Base-by-base conservation (phyloP, 2,329 filamentous ascomycete species). In the Arthroderma sp. region DNA sequence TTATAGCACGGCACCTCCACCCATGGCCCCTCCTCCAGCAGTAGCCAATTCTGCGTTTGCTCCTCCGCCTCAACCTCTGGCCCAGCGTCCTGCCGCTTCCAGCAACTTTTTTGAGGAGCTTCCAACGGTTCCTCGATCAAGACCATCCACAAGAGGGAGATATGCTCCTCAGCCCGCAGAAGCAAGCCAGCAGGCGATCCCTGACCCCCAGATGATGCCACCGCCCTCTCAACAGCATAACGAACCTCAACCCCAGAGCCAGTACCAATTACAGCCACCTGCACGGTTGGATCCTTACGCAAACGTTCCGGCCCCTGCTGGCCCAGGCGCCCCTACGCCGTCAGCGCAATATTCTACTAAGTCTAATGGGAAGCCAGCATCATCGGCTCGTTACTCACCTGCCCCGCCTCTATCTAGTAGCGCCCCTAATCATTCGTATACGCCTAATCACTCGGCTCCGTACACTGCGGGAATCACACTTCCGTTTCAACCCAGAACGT, bases 71-170 rank as follows among this genome's bases (percentile, higher is more conserved):
- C 56, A 31, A 25, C 54, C 23, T 54, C 56, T n/a, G 28, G 56
- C 23, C 31, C 55, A 31, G 39, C 55, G 23, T 41, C 60, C 54
- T 23, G 51, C 56, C 17, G 51, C 51, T 25, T 13, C 67, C 0
- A 72, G 71, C 59, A 82, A 79, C 63, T 91, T 91, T 68, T 91
- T 90, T 63, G 87, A 91, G 70, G 87, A 91, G 56, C 75, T 91
- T 21, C 87, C 87, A 0, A 70, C 85, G 55, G 70, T 78, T 1
- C 71, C 80, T 2, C 84, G 78, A 66, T 79, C 82, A n/a, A 80
- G 84, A 25, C 80, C 82, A 17, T 76, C 78, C 23, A 72, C 67
- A 57, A 66, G 69, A 21, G 73, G 72, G 4, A 70, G 73, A 57
- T 73, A 74, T 62, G 68, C 70, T 43, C 70, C 74, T 47, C 67